phyloP scores from a whole-genome alignment of 176 grass and related monocot species.

The Cenchrus americanus region DNA sequence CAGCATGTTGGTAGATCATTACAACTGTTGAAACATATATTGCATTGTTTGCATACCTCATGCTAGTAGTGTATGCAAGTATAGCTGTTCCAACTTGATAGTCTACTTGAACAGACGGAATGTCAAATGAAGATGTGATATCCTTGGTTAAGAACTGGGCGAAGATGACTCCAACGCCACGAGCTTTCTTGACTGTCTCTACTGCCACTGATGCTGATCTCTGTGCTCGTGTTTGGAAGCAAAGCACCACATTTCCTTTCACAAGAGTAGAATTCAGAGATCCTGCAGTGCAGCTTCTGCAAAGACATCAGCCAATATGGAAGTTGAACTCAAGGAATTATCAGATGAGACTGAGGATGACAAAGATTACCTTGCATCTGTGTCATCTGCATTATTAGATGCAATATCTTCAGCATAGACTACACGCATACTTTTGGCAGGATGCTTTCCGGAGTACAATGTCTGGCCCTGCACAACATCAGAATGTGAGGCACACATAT shows the following conservation, averaged over 20 bases:
- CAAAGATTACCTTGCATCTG: constrained; percentile 83
- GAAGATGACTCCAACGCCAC: constrained; percentile 77
- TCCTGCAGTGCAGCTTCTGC: constrained; percentile 90
- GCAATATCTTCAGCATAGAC: constrained; percentile 94
- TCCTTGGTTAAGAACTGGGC: constrained; percentile 91
- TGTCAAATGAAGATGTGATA: constrained; percentile 72
- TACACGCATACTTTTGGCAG: constrained; percentile 48
- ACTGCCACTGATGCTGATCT: constrained; percentile 70
- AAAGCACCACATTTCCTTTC: constrained; percentile 90
- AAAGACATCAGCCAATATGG: constrained; percentile 54
- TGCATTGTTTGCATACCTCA: constrained; percentile 47
- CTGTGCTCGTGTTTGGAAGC: constrained; percentile 90
- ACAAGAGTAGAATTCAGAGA: constrained; percentile 82
- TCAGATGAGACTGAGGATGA: not conserved
- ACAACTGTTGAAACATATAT: not conserved
- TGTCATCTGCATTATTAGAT: constrained; percentile 60
- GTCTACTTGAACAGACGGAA: constrained; percentile 91
- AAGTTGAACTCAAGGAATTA: not conserved
- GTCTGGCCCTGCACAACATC: constrained; percentile 74
- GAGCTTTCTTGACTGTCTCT: constrained; percentile 74
- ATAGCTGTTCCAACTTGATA: constrained; percentile 84
- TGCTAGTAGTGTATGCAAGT: constrained; percentile 69
- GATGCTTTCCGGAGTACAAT: constrained; percentile 68
- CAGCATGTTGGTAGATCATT: not conserved
- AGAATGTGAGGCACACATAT: constrained; percentile 7